These are phyloP conservation scores for Coriolopsis trogii DNA, from an alignment of 1,284 basidiomycete genomes.

Conservation along the genomic window DNA sequence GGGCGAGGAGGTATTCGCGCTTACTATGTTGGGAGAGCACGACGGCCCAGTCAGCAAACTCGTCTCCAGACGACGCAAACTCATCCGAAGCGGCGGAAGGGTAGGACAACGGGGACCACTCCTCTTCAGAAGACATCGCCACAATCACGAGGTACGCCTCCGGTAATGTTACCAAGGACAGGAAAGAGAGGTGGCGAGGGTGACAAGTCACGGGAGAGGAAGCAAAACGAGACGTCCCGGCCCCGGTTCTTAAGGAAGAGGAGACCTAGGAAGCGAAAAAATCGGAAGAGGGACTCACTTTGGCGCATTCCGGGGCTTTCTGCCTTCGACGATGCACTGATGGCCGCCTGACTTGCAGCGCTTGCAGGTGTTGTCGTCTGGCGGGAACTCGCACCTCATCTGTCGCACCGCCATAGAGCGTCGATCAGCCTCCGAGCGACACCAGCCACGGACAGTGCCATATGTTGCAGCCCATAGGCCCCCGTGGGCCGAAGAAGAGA, in stretches of 20 bases:
- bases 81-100: constrained; percentile 2
- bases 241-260: constrained; percentile 13
- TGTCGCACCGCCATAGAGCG: constrained; percentile 35
- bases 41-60: constrained; percentile 34
- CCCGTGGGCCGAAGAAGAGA: constrained; percentile 1
- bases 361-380: constrained; percentile 67
- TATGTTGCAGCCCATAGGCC: neutral
- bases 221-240: constrained; percentile 1
- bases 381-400: constrained; percentile 83
- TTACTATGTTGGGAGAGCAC: constrained; percentile 54
- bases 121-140: constrained; percentile 3
- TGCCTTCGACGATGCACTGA: constrained; percentile 77
- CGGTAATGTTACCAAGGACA: no score
- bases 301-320: constrained; percentile 73
- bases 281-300: constrained; percentile 68
- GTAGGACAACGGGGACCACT: constrained; percentile 7
- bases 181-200: constrained; percentile 6
- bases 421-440: constrained; percentile 21
- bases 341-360: constrained; percentile 71
- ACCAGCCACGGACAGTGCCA: constrained; percentile 16
- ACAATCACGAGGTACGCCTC: no score
- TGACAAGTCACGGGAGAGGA: no score
- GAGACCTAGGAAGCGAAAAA: neutral
- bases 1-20: constrained; percentile 78
- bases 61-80: constrained; percentile 26